phyloP scores from a whole-genome alignment of 1,139 yeast genomes.

The Diutina pseudorugosa region DNA sequence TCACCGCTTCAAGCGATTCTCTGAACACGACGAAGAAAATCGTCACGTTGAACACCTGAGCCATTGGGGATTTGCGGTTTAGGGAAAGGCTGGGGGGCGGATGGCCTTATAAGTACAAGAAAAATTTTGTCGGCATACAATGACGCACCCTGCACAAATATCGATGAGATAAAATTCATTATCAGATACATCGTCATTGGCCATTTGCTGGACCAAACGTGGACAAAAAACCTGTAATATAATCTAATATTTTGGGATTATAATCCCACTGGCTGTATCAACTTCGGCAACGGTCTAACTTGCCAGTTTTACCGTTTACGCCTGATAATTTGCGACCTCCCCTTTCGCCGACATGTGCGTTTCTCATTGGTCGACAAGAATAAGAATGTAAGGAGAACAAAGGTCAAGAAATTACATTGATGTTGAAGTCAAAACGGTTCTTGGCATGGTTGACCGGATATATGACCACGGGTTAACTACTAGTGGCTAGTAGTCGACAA shows the following conservation, averaged over 20 bases:
- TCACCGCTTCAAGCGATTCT: slow-evolving; percentile 81
- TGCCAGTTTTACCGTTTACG: too few relatives aligned
- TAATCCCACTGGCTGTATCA: too few relatives aligned
- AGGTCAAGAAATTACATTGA: neutral
- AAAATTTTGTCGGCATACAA: neutral
- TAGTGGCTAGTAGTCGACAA: too few relatives aligned
- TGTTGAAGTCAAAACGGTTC: neutral
- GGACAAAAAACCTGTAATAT: neutral
- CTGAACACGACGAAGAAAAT: slow-evolving; percentile 81
- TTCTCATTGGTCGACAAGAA: neutral
- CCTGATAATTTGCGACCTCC: neutral
- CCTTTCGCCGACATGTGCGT: neutral
- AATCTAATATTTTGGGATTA: too few relatives aligned
- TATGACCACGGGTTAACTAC: neutral
- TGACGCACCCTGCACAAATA: neutral
- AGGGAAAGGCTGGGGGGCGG: neutral
- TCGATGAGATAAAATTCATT: neutral
- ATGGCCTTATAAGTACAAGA: neutral
- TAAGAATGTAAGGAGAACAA: neutral
- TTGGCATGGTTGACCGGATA: neutral
- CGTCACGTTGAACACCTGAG: slow-evolving; percentile 46
- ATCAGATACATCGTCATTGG: neutral
- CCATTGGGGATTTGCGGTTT: slow-evolving; percentile 12
- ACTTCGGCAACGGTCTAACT: too few relatives aligned
- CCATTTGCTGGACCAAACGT: neutral